phyloP scores from a whole-genome alignment of 225 moss, liverwort and hornwort genomes.

The Pleurozium schreberi region DNA sequence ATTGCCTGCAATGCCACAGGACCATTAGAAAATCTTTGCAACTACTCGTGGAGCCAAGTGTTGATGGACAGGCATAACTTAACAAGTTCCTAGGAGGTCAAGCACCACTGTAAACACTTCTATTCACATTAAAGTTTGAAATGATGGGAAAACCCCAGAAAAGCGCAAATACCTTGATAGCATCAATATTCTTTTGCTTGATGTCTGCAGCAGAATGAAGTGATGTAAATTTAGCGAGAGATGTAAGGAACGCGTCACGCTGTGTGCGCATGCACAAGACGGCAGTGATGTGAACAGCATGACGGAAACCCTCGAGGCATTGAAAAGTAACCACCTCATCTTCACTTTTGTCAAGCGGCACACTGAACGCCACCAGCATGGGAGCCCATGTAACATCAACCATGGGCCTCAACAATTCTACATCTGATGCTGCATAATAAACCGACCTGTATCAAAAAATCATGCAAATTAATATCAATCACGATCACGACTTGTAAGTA shows the following conservation, averaged over 20 bases:
- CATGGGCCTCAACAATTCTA: slow-evolving; percentile 97
- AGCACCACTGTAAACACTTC: neutral
- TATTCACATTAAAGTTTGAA: neutral
- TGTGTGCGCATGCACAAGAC: slow-evolving; percentile 96
- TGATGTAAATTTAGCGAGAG: slow-evolving; percentile 96
- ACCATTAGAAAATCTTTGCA: neutral
- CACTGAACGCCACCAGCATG: slow-evolving; percentile 99
- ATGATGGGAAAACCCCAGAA: neutral
- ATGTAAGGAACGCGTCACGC: slow-evolving; percentile 98
- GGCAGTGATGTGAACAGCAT: slow-evolving; percentile 96
- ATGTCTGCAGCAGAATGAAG: slow-evolving; percentile 99
- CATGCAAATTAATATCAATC: neutral
- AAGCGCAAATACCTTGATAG: slow-evolving; percentile 65
- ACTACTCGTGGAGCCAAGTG: neutral
- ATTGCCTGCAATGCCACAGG: slow-evolving; percentile 66
- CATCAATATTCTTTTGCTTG: slow-evolving; percentile 99
- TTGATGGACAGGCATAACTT: neutral
- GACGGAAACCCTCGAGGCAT: slow-evolving; percentile 99
- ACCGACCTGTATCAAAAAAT: slow-evolving; percentile 55
- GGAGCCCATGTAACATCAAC: slow-evolving; percentile 99
- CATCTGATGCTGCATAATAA: slow-evolving; percentile 97
- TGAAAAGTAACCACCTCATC: slow-evolving; percentile 96
- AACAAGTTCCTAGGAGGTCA: neutral
- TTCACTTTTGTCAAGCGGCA: slow-evolving; percentile 98
- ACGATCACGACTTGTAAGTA: neutral